Evolutionary conservation across 1,139 yeast genomes (phyloP), one percentile per base, ranked within the genome.

Genomic region (Yamadazyma aaseri): DNA sequence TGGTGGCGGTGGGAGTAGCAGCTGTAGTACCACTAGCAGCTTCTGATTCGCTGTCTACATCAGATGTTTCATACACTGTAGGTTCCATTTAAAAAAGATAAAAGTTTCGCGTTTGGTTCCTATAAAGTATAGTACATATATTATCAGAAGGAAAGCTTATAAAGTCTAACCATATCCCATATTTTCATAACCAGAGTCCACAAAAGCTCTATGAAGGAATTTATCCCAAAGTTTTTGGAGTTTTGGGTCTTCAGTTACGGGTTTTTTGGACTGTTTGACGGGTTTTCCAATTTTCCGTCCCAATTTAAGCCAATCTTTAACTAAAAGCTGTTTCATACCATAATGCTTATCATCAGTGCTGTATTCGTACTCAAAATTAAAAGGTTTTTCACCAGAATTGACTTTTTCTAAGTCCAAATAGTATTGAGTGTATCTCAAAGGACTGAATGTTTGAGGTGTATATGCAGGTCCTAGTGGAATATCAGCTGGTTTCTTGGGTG

Each of bases 391-490:
- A 1, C 77, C 76, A 3, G 55, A 45, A 45, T 80, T 74, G 34
- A 79, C 71, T 5, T 56, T 47, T 20, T 70, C 63, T 44, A 86
- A 65, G 54, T 86, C 86, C 9, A 81, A 73, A 52, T 65, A 86
- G 53, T 81, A 86, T 53, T 85, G 95, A 1, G 79, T 79, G 53
- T 81, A 86, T 40, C 77, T 65, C 32, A 73, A 71, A 0, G 95
- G 96, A 0, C 92, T 71, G 45, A 82, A 84, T 11, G 78, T 55
- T 58, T 86, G 95, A 1, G 79, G 76, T 2, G 63, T 59, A 53
- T 81, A 85, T 0, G 81, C 96, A 1, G 96, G 96, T 0, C 96
- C 96, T 23, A 80, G 55, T 3, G 74, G 69, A 14, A 63, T 45
- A 16, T 61, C 56, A 5, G 46, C 49, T 4, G 92, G 92, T 73